phyloP scores from a whole-genome alignment of 106 monocot genomes.

The Narthecium ossifragum region DNA sequence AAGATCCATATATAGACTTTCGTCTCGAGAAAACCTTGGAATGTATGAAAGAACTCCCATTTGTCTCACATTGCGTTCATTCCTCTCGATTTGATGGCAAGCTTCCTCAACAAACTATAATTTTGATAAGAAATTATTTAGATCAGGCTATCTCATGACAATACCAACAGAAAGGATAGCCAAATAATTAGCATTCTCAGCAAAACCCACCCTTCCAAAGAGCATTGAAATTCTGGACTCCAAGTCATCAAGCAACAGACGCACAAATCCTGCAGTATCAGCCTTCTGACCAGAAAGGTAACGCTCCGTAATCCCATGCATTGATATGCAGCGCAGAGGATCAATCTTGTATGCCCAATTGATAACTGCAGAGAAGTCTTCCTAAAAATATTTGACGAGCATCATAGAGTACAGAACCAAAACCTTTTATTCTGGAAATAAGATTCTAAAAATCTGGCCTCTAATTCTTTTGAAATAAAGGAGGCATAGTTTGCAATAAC shows the following conservation, averaged over 20 bases:
- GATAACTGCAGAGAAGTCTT: constrained; percentile 84
- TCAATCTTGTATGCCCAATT: constrained; percentile 94
- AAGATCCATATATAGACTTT: no score
- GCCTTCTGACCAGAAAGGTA: constrained; percentile 97
- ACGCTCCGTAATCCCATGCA: constrained; percentile 94
- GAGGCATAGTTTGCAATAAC: no score
- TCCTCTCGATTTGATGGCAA: constrained; percentile 92
- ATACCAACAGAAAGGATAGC: no score
- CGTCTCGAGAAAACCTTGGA: constrained; percentile 76
- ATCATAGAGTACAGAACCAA: no score
- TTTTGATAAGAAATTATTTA: constrained; percentile 1
- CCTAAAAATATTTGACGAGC: no score
- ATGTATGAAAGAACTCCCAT: constrained; percentile 86
- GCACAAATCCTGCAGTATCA: constrained; percentile 89
- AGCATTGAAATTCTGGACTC: constrained; percentile 65
- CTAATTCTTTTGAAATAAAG: no score
- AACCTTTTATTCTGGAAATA: no score
- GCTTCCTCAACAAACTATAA: constrained; percentile 96
- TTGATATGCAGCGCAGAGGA: constrained; percentile 85
- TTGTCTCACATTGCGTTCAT: constrained; percentile 80
- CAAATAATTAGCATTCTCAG: neutral
- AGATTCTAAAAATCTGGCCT: no score
- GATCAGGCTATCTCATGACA: neutral
- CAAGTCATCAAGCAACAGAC: constrained; percentile 78
- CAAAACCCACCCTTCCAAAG: constrained; percentile 51